Evolutionary conservation across 306 rosid genomes (phyloP), one percentile per base, ranked within the genome.

Genomic region (Albizia julibrissin): DNA sequence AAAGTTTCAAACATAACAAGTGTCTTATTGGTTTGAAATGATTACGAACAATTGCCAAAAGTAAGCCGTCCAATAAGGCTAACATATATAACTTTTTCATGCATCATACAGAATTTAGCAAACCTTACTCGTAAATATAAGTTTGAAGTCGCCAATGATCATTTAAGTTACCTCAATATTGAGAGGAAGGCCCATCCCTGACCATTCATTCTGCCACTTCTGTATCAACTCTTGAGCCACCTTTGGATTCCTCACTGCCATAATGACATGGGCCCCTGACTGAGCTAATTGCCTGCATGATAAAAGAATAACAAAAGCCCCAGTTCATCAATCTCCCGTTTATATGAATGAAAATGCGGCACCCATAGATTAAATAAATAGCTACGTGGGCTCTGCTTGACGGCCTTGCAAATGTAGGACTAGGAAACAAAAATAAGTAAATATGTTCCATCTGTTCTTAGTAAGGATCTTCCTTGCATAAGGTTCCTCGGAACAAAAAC

Each of bases 171-270:
- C 99, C 99, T 95, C 99, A 59, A 95, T 89, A 86, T 93, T 93
- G 84, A 93, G 96, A 83, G 98, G 92, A 70, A 95, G 90, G 62
- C 98, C 93, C 86, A 79, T 76, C 81, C 92, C 98, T 42, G 88
- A 84, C 90, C 97, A 91, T 74, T 93, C 97, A 59, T 76, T 84
- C 88, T 93, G 98, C 99, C 99, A 95, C 74, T 90, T 89, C 87
- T 87, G 96, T 77, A 95, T 93, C 91, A 95, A 85, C 46, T 91
- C 98, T 21, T 78, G 85, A 42, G 97, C 99, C 15, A 86, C 92
- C 71, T 93, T 89, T 14, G 92, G 84, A 80, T 95, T 95, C 94
- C 99, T 95, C 78, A 95, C 99, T 3, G 99, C 98, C 99, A 95
- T 95, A 70, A 95, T 93, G 79, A 95, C 98, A 87, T 95, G 97